These are phyloP conservation scores for Cyberlindnera xishuangbannaensis DNA, from an alignment of 805 yeast species.

Conservation along the genomic window DNA sequence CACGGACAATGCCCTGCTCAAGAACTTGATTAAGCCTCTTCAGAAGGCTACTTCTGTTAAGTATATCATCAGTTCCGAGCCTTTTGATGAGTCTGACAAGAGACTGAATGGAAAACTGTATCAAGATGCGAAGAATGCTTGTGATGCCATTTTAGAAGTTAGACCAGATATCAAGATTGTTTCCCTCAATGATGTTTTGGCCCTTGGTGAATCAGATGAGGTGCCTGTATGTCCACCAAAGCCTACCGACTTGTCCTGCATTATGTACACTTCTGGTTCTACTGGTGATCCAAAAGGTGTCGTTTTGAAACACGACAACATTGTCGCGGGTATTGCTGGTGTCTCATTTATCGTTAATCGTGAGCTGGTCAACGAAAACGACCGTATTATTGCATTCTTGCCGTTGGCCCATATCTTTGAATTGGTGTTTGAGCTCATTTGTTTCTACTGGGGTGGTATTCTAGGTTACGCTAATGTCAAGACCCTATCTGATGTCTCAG, in stretches of 20 bases:
- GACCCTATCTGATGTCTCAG: constrained; percentile 78
- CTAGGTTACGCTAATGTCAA: constrained; percentile 91
- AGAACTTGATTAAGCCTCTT: constrained; percentile 66
- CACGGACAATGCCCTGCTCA: constrained; percentile 74
- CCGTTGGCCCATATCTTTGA: constrained; percentile 97
- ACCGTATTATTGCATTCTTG: constrained; percentile 79
- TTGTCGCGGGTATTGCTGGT: constrained; percentile 86
- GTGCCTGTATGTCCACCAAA: constrained; percentile 36
- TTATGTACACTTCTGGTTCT: constrained; percentile 70
- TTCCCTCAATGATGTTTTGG: constrained; percentile 58
- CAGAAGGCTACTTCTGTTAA: constrained; percentile 54
- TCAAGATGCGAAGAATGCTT: constrained; percentile 49
- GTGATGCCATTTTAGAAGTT: constrained; percentile 51
- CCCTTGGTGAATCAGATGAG: constrained; percentile 52
- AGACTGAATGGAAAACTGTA: constrained; percentile 58
- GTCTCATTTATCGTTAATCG: constrained; percentile 56
- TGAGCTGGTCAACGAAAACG: constrained; percentile 44
- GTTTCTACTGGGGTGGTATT: constrained; percentile 84
- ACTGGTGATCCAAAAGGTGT: constrained; percentile 84
- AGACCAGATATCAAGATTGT: constrained; percentile 73
- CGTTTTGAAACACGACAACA: constrained; percentile 53
- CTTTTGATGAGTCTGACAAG: constrained; percentile 54
- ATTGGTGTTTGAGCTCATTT: constrained; percentile 73
- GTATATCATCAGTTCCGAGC: constrained; percentile 66
- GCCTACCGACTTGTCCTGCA: constrained; percentile 49